These are phyloP conservation scores for Dendrobium huoshanense DNA, from an alignment of 106 monocot species.

Conservation along the genomic window DNA sequence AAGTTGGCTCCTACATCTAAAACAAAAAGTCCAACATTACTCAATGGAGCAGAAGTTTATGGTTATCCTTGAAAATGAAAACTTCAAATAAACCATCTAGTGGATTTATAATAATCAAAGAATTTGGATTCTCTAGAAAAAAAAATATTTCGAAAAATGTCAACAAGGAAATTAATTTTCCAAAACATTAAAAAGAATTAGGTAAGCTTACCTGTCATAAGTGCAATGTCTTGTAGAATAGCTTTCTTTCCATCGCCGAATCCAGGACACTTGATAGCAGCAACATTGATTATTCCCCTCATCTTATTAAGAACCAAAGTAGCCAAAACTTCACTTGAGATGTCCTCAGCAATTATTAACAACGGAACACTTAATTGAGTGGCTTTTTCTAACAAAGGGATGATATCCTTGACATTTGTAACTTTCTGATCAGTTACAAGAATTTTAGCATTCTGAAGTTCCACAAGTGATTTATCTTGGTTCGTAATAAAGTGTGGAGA, in stretches of 20 bases:
- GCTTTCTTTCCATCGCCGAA: constrained; percentile 91
- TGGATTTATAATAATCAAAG: background rate
- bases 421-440: constrained; percentile 92
- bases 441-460: constrained; percentile 87
- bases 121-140: background rate
- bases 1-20: too few species aligned
- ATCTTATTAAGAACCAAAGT: constrained; percentile 82
- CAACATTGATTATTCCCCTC: constrained; percentile 80
- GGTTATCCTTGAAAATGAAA: too few species aligned
- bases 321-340: constrained; percentile 66
- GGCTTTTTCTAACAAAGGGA: constrained; percentile 80
- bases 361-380: constrained; percentile 84
- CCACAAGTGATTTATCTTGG: constrained; percentile 76
- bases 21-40: too few species aligned
- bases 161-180: background rate
- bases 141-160: background rate
- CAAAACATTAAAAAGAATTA: background rate
- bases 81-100: background rate
- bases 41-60: too few species aligned
- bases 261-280: constrained; percentile 86
- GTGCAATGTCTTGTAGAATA: constrained; percentile 93
- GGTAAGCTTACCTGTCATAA: constrained; percentile 66
- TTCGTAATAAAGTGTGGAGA: constrained; percentile 95
- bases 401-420: constrained; percentile 50
- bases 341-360: constrained; percentile 90